Percentiles rank a stretch among this genome's conserved stretches.
These are phyloP conservation scores for Macadamia integrifolia DNA, from an alignment of 164 flowering plant genomes.

Conservation along the genomic window DNA sequence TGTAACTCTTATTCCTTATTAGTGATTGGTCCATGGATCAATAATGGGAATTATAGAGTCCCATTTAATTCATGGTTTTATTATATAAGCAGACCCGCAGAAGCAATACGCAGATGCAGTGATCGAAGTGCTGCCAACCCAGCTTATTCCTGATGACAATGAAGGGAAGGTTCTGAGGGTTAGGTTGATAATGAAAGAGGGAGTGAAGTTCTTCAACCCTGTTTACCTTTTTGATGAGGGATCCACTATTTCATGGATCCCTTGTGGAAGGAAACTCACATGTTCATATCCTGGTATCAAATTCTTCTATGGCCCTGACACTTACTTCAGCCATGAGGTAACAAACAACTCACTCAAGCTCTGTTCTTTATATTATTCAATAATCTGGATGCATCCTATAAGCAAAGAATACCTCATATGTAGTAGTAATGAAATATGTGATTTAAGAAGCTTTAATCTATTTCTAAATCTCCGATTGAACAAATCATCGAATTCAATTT, in stretches of 20 bases:
- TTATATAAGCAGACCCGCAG: constrained; percentile 67
- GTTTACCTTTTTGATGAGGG: constrained; percentile 97
- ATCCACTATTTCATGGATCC: constrained; percentile 93
- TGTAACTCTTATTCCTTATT: too few species aligned
- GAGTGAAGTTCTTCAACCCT: constrained; percentile 74
- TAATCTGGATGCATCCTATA: too few species aligned
- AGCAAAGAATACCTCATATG: too few species aligned
- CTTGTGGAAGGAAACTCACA: constrained; percentile 92
- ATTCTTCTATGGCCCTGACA: constrained; percentile 80
- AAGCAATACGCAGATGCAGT: constrained; percentile 97
- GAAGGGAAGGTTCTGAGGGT: constrained; percentile 93
- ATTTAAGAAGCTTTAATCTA: too few species aligned
- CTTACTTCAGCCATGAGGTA: constrained; percentile 85
- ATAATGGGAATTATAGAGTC: not conserved
- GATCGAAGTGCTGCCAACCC: constrained; percentile 89
- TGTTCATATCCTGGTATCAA: constrained; percentile 99
- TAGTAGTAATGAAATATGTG: too few species aligned
- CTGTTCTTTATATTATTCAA: too few species aligned
- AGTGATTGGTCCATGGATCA: too few species aligned
- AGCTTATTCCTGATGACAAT: constrained; percentile 81
- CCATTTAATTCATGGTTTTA: constrained; percentile 6
- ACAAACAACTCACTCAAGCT: not conserved
- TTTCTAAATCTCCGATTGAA: too few species aligned
- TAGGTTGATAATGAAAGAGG: constrained; percentile 84
- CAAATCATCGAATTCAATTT: too few species aligned